phyloP scores from a whole-genome alignment of 2,329 filamentous ascomycete species.

The Colletotrichum sp. region DNA sequence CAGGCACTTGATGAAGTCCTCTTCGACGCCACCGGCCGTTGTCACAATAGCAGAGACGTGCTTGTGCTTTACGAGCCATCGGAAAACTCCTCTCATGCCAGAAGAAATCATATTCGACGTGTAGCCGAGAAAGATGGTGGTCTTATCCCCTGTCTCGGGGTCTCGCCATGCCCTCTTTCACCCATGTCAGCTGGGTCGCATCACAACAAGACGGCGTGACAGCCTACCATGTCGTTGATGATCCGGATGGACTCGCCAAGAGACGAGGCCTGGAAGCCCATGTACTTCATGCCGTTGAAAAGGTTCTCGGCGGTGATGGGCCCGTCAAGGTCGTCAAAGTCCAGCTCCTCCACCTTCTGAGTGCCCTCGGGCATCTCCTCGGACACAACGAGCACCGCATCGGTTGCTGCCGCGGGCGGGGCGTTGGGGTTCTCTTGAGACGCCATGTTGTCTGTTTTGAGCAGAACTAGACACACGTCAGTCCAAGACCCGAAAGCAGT shows the following conservation, averaged over 20 bases:
- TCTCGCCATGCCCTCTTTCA: conserved; percentile 76
- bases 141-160: conserved; percentile 76
- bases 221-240: conserved; percentile 89
- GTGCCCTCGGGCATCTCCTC: conserved; percentile 79
- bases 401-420: conserved; percentile 69
- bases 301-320: conserved; percentile 87
- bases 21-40: conserved; percentile 93
- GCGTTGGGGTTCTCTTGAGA: conserved; percentile 32
- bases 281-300: conserved; percentile 79
- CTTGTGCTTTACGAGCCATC: conserved; percentile 90
- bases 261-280: conserved; percentile 76
- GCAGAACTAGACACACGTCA: background rate
- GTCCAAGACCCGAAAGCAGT: background rate
- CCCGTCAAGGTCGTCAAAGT: conserved; percentile 83
- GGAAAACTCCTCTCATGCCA: conserved; percentile 86
- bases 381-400: conserved; percentile 86
- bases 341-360: conserved; percentile 86
- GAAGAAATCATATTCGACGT: conserved; percentile 98
- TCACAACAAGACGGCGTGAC: background rate
- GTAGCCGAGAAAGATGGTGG: conserved; percentile 96
- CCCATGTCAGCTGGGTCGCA: conserved; percentile 23
- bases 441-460: conserved; percentile 30
- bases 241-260: conserved; percentile 88
- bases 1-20: conserved; percentile 98
- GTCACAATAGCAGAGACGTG: conserved; percentile 95